Conservation (phyloP, 768 basidiomycete genomes). For the Cubamyces sp. region DNA sequence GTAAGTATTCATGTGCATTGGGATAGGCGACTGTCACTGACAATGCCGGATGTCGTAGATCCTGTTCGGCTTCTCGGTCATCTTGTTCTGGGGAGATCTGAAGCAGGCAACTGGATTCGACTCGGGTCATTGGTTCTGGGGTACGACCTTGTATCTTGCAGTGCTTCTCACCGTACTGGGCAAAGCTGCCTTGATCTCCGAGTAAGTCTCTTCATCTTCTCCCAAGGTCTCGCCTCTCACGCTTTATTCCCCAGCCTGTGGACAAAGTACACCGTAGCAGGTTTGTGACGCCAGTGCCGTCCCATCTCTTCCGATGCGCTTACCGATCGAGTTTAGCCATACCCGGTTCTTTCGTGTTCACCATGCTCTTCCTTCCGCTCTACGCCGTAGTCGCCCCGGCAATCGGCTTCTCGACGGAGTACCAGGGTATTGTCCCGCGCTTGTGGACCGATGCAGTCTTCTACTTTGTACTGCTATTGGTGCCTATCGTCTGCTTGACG, state of each 20-base stretch:
- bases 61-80: slow-evolving; percentile 83
- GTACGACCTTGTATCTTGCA: slow-evolving; percentile 92
- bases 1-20: slow-evolving; percentile 47
- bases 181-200: slow-evolving; percentile 95
- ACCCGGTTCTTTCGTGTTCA: slow-evolving; percentile 94
- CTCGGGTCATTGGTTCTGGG: slow-evolving; percentile 98
- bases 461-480: slow-evolving; percentile 83
- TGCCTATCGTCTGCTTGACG: slow-evolving; percentile 83
- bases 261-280: slow-evolving; percentile 98
- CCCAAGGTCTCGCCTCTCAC: background rate
- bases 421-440: slow-evolving; percentile 84
- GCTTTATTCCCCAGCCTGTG: slow-evolving; percentile 66
- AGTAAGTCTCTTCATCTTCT: slow-evolving; percentile 59
- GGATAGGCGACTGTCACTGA: background rate
- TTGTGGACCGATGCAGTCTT: slow-evolving; percentile 89
- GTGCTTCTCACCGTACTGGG: slow-evolving; percentile 94
- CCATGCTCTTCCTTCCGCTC: slow-evolving; percentile 93
- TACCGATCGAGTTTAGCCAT: slow-evolving; percentile 60
- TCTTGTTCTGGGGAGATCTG: slow-evolving; percentile 93
- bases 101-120: slow-evolving; percentile 81
- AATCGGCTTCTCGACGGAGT: slow-evolving; percentile 89
- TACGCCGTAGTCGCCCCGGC: slow-evolving; percentile 88
- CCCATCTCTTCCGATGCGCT: background rate
- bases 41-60: slow-evolving; percentile 53
- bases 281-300: slow-evolving; percentile 41